Evolutionary conservation across 2,329 filamentous ascomycete genomes (phyloP), one percentile per base, ranked within the genome.

Genomic region (Zalaria obscura): DNA sequence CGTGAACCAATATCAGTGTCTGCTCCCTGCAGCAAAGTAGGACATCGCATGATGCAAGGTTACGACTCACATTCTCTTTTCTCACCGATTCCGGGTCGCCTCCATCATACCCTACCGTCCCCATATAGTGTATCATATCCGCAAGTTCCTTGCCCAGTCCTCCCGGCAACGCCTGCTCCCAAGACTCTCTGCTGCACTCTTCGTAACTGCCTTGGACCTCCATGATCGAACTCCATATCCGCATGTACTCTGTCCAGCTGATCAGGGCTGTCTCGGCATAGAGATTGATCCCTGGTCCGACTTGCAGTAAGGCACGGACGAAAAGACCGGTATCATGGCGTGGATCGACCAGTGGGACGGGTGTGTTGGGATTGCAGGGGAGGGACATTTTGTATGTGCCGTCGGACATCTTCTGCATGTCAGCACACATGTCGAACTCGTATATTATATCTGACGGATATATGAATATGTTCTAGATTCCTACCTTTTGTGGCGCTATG

Each of bases 231-330:
- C 45, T 48, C 52, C 55, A 61, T 5, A 53, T 41, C 11, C 37
- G 38, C 10, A 38, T 42, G 42, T 45, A 57, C 33, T 57, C 52
- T 5, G 50, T 51, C 45, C 49, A 53, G 25, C 41, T 51, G 3
- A 56, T 39, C 3, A 36, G 36, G 7, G 48, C 45, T n/a, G 49
- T 50, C 9, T 47, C 47, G 5, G 54, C 54, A 10, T 55, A 40
- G 18, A 61, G 48, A n/a, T 50, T 50, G 5, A 43, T 53, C 1
- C 55, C 52, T 5, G 56, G 48, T 1, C 47, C 44, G 2, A 48
- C 39, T 4, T 48, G 29, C 25, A 58, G 39, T 1, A 60, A 47
- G 7, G 51, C 52, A 25, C 50, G 48, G 5, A 53, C 50, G 29
- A 55, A 55, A 27, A 42, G 40, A 11, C 49, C 49, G 4, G 41